Conservation (phyloP, 495 filamentous ascomycete genomes). For the Penicillium ochrochloron region DNA sequence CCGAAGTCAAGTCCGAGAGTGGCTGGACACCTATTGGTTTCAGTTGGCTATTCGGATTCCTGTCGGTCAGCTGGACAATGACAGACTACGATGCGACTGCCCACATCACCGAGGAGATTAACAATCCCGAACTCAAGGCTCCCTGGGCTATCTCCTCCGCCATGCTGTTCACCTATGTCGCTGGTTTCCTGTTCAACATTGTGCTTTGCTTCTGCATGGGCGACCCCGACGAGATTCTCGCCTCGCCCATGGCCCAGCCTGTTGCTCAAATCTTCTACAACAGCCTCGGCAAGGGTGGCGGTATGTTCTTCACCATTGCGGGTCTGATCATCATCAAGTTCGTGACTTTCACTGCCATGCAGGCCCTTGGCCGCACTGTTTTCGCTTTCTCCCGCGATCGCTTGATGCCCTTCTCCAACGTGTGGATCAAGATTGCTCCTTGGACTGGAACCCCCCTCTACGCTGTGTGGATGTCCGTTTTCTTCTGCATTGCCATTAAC, state of each 20-base stretch:
- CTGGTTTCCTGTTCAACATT: slow-evolving; percentile 66
- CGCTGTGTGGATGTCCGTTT: slow-evolving; percentile 63
- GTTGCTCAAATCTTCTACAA: slow-evolving; percentile 70
- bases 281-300: slow-evolving; percentile 59
- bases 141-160: slow-evolving; percentile 65
- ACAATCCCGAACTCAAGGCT: slow-evolving; percentile 59
- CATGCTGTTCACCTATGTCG: slow-evolving; percentile 63
- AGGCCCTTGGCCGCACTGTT: slow-evolving; percentile 63
- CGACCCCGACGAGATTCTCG: slow-evolving; percentile 49
- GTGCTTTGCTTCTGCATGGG: slow-evolving; percentile 67
- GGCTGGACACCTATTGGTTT: slow-evolving; percentile 69
- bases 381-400: slow-evolving; percentile 66
- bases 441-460: slow-evolving; percentile 62
- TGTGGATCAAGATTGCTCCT: slow-evolving; percentile 60
- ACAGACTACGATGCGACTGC: slow-evolving; percentile 61
- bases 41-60: slow-evolving; percentile 71
- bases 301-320: slow-evolving; percentile 63
- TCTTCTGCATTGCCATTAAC: slow-evolving; percentile 63
- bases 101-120: slow-evolving; percentile 67
- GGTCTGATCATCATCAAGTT: slow-evolving; percentile 59
- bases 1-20: slow-evolving; percentile 59
- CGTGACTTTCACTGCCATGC: slow-evolving; percentile 64
- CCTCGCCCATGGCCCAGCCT: slow-evolving; percentile 56
- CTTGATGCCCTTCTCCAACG: slow-evolving; percentile 56
- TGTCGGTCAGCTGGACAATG: slow-evolving; percentile 72